phyloP scores from a whole-genome alignment of 805 yeast genomes.

The Debaryomyces castellii region DNA sequence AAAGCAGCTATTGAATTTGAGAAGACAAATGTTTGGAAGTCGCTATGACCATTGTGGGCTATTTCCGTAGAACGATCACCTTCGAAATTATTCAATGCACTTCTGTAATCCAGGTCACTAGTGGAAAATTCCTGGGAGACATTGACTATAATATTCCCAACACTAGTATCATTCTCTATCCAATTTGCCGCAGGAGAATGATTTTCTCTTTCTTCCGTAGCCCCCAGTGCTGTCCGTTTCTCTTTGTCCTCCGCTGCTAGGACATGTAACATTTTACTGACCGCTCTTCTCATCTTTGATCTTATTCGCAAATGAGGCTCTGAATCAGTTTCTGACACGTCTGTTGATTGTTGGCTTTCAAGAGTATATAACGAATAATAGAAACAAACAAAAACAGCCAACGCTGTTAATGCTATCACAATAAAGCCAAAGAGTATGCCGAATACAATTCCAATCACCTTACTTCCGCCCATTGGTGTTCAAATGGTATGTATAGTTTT shows the following conservation, averaged over 20 bases:
- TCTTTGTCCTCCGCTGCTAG: background rate
- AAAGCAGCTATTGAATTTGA: background rate
- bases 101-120: constrained; percentile 9
- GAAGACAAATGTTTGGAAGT: no score
- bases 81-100: constrained; percentile 5
- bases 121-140: constrained; percentile 3
- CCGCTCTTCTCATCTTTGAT: background rate
- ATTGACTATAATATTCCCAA: constrained; percentile 2
- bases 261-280: background rate
- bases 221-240: background rate
- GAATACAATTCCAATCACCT: background rate
- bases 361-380: background rate
- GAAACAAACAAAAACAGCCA: background rate
- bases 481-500: background rate
- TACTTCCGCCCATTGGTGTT: background rate
- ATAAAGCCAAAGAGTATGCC: background rate
- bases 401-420: background rate
- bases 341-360: background rate
- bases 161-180: background rate
- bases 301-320: background rate
- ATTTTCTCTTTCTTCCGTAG: no score
- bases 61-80: no score
- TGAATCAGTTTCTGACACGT: background rate
- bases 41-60: no score
- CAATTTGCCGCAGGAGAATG: background rate